Conservation (phyloP, 1,139 yeast species). For the Taphrina deformans region DNA sequence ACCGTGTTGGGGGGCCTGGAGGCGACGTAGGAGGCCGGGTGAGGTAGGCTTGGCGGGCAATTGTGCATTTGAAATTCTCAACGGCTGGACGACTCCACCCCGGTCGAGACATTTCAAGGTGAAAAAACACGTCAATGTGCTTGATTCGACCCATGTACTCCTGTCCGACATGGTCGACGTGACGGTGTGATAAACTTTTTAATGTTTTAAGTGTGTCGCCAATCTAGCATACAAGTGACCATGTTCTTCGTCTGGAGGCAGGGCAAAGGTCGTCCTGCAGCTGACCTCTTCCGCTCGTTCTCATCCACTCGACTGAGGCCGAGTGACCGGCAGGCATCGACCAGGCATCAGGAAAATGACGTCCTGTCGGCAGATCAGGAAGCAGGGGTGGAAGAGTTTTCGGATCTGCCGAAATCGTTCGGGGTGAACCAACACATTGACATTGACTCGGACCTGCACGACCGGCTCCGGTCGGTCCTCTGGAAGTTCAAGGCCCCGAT, state of each 20-base stretch:
- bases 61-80: neutral
- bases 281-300: neutral
- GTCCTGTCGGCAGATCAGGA: neutral
- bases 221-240: neutral
- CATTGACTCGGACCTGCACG: constrained; percentile 50
- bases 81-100: neutral
- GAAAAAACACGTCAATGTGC: too few species aligned
- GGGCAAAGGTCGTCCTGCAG: neutral
- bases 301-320: neutral
- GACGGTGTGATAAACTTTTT: too few species aligned
- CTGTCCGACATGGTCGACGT: too few species aligned
- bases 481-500: constrained; percentile 68
- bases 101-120: neutral
- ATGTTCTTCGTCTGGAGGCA: neutral
- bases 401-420: constrained; percentile 56
- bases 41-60: neutral
- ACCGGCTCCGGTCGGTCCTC: constrained; percentile 55
- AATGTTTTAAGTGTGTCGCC: too few species aligned
- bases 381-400: constrained; percentile 42
- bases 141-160: too few species aligned
- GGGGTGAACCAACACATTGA: constrained; percentile 61
- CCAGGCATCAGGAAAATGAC: constrained; percentile 1
- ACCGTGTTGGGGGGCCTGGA: too few species aligned
- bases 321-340: neutral
- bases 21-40: too few species aligned